phyloP scores from a whole-genome alignment of 164 flowering plant genomes.

The Cinnamomum chago region DNA sequence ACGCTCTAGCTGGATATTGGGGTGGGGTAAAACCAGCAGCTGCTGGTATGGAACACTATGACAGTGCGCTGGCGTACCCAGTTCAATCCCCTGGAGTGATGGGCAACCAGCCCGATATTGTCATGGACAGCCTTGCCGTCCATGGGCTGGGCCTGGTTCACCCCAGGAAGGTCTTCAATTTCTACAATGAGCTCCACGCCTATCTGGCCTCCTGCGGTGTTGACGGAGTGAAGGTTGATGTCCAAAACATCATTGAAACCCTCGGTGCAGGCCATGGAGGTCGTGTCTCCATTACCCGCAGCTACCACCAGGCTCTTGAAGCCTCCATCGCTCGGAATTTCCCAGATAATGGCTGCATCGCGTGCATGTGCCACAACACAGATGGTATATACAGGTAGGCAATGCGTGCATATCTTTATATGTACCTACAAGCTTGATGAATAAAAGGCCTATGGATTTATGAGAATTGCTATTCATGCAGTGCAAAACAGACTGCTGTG shows the following conservation, averaged over 20 bases:
- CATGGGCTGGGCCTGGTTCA: conserved; percentile 86
- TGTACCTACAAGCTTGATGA: not conserved
- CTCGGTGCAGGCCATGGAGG: conserved; percentile 96
- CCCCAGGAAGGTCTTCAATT: conserved; percentile 82
- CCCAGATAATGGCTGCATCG: conserved; percentile 84
- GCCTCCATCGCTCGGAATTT: conserved; percentile 82
- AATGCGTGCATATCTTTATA: not conserved
- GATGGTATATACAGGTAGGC: conserved; percentile 58
- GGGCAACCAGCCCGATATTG: conserved; percentile 90
- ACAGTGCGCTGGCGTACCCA: conserved; percentile 70
- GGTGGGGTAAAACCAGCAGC: conserved; percentile 95
- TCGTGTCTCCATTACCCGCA: conserved; percentile 79
- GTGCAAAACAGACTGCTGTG: conserved; percentile 85
- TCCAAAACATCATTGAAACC: conserved; percentile 90
- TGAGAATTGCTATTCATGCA: conserved; percentile 12
- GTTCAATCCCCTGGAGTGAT: conserved; percentile 78
- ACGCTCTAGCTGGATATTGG: conserved; percentile 98
- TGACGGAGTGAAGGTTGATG: conserved; percentile 96
- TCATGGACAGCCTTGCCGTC: conserved; percentile 79
- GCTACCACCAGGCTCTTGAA: conserved; percentile 85
- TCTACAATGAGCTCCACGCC: conserved; percentile 89
- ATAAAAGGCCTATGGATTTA: not conserved
- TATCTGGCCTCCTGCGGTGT: conserved; percentile 91
- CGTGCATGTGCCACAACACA: conserved; percentile 93
- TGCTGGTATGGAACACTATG: conserved; percentile 84